Percentiles rank a stretch among this genome's conserved stretches.
Conservation (phyloP, 1,284 basidiomycete genomes). For the Omphalotus olearius region DNA sequence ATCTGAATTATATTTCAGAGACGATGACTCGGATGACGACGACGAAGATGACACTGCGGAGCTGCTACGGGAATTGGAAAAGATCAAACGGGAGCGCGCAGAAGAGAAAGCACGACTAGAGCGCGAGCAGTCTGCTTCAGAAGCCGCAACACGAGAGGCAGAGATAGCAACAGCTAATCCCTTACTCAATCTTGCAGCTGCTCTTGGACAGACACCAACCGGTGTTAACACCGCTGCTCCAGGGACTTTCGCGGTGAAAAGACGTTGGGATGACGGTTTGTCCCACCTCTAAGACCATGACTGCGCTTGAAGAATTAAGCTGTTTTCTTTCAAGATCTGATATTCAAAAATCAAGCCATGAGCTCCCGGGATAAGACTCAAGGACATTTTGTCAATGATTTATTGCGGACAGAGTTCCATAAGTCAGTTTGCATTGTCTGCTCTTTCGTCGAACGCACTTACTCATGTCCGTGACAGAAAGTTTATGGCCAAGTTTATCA, state of each 20-base stretch:
- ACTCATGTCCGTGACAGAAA: constrained; percentile 40
- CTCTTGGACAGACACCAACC: constrained; percentile 65
- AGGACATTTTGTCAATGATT: constrained; percentile 89
- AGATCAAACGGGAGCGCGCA: constrained; percentile 91
- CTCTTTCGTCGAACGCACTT: constrained; percentile 5
- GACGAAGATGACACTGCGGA: constrained; percentile 93
- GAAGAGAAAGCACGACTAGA: constrained; percentile 88
- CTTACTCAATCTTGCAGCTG: constrained; percentile 83
- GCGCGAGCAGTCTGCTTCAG: constrained; percentile 63
- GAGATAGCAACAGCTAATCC: constrained; percentile 87
- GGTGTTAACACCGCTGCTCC: constrained; percentile 73
- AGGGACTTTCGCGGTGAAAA: constrained; percentile 86
- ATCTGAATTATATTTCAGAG: not conserved
- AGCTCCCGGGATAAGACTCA: constrained; percentile 57
- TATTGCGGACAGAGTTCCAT: constrained; percentile 90
- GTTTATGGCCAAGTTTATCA: constrained; percentile 79
- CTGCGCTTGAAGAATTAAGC: not conserved
- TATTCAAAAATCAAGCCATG: constrained; percentile 96
- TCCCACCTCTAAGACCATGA: not conserved
- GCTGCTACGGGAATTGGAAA: constrained; percentile 87
- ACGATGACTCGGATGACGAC: constrained; percentile 52
- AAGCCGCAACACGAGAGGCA: constrained; percentile 67
- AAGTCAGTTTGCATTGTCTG: constrained; percentile 48
- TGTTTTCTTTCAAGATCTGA: constrained; percentile 57
- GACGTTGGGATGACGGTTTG: constrained; percentile 7